Evolutionary conservation across 2,329 filamentous ascomycete genomes (phyloP).

Genomic region (Colletotrichum neosansevieriae): DNA sequence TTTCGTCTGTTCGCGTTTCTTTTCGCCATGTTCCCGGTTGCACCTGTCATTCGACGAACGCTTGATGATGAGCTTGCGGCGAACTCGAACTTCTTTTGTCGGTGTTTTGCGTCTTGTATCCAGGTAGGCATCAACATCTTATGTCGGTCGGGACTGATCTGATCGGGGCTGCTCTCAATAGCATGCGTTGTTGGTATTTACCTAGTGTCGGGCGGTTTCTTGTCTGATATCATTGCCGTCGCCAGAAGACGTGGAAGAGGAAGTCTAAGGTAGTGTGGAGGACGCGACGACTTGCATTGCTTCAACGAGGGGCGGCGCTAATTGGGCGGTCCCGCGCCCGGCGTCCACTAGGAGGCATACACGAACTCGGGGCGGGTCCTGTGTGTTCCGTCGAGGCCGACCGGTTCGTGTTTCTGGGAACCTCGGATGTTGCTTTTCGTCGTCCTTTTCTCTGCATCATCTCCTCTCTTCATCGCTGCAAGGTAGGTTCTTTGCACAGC

Average conservation of each 20-base stretch:
- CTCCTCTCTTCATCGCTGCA: not conserved
- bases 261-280: constrained; percentile 13
- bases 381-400: constrained; percentile 4
- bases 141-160: no score
- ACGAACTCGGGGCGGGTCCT: constrained; percentile 28
- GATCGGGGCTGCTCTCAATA: not conserved
- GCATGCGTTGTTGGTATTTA: not conserved
- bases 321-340: constrained; percentile 25
- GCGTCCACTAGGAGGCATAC: constrained; percentile 32
- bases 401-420: not conserved
- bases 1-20: constrained; percentile 10
- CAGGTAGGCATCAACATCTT: no score
- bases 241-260: not conserved
- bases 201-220: constrained; percentile 14
- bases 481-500: no score
- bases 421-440: not conserved
- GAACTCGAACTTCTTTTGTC: not conserved
- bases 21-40: constrained; percentile 9
- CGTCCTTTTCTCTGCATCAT: not conserved
- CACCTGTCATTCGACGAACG: constrained; percentile 12
- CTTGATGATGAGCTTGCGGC: not conserved
- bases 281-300: constrained; percentile 19
- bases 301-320: not conserved
- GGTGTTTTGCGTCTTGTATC: not conserved
- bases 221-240: constrained; percentile 24